These are phyloP conservation scores for Colletotrichum sp. DNA, from an alignment of 2,329 filamentous ascomycete genomes.

Conservation along the genomic window DNA sequence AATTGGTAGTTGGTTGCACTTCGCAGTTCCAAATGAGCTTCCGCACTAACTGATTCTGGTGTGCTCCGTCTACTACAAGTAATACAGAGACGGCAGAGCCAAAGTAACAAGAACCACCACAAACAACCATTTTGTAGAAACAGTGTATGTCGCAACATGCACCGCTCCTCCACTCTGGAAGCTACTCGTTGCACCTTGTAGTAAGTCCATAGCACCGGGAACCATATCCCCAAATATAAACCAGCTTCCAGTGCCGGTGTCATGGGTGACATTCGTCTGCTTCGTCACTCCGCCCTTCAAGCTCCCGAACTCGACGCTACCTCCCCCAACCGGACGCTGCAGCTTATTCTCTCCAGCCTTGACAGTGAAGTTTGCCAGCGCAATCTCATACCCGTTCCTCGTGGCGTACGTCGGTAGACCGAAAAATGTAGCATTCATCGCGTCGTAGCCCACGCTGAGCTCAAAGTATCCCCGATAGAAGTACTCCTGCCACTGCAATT, in stretches of 20 bases:
- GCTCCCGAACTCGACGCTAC: constrained; percentile 56
- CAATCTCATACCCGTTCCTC: constrained; percentile 68
- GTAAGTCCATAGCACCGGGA: accelerated
- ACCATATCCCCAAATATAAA: not conserved
- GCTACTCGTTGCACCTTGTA: not conserved
- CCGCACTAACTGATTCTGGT: no score
- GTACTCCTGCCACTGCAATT: constrained; percentile 75
- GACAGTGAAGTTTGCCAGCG: constrained; percentile 74
- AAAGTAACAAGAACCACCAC: accelerated
- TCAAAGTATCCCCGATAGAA: constrained; percentile 81
- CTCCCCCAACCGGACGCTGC: constrained; percentile 45
- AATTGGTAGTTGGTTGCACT: no score
- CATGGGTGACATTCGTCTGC: constrained; percentile 57
- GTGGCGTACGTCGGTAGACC: constrained; percentile 59
- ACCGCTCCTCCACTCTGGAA: accelerated
- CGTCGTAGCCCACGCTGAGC: constrained; percentile 60
- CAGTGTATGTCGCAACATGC: not conserved
- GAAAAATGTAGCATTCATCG: constrained; percentile 67
- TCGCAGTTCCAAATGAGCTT: no score
- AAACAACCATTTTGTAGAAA: accelerated
- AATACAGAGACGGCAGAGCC: accelerated
- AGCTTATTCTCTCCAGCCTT: constrained; percentile 64
- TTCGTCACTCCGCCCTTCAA: constrained; percentile 51
- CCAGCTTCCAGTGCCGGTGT: constrained; percentile 1
- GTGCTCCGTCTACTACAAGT: no score